Base-by-base conservation (phyloP, 1,284 basidiomycete species). In the Chalciporus piperatoides region DNA sequence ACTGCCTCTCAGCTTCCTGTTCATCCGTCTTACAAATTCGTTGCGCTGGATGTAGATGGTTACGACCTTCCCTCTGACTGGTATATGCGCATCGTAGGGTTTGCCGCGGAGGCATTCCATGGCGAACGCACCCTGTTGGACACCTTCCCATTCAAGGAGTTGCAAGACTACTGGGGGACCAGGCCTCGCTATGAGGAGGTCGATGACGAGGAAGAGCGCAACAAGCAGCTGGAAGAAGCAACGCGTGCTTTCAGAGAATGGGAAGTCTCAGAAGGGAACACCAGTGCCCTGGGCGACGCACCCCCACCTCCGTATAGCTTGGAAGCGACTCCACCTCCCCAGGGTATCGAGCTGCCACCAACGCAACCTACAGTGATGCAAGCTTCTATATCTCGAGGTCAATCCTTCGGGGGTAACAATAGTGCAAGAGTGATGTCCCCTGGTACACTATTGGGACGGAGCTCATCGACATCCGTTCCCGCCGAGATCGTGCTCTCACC, bases 41-140 rank as follows among this genome's bases (percentile, higher is more conserved):
- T 88, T 58, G 82, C 84, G 6, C 71, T 86, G 12, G 86, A 90
- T 58, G 79, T 77, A 56, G 86, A 89, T 55, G 84, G 84, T 3
- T 77, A 81, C 56, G 83, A 87, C 57, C 63, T 88, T 14, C 84
- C 86, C 1, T 69, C 81, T 11, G 87, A 90, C 65, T 90, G 86
- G 86, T 90, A 86, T 61, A 89, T 89, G 83, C 79, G 86, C 14
- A 81, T 89, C 47, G 79, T 77, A 53, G 86, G 86, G 9, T 81
- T 85, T 57, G 84, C 81, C 3, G 83, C 75, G 1, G 86, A 89
- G 65, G 76, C 73, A 15, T 68, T 89, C 25, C 80, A 81, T 24
- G 76, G 78, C 17, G 83, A 86, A 57, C 79, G 81, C 14, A 65
- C 69, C 37, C 70, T 87, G 11, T 73, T 74, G 33, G 84, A 86